Evolutionary conservation across 106 monocot species (phyloP), one percentile per base, ranked within the genome.

Genomic region (Dioscorea zingiberensis): DNA sequence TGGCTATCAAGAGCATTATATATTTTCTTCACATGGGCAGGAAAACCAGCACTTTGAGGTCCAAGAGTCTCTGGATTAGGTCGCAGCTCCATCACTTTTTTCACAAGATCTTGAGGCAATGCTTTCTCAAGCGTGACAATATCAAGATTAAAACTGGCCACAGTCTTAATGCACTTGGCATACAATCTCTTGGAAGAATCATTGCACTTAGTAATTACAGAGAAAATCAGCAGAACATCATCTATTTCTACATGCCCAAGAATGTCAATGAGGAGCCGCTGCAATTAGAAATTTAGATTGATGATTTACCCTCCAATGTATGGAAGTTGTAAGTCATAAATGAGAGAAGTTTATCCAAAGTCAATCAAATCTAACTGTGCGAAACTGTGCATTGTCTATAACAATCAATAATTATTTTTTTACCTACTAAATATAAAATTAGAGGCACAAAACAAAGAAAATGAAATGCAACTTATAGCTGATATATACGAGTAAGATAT

Each of bases 211-310:
- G 77, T 74, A 45, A 92, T 74, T 17, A 86, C 83, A 10, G 79
- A 79, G 21, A 97, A 66, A 38, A 97, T 77, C 21, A 69, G 48
- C 17, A 74, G 72, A 14, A 91, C 63, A 46, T 84, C 85, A 18
- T 97, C 88, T 46, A 65, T 56, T 3, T 51, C 65, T n/a, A 88
- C 91, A 44, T 63, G 81, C 29, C 84, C 84, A 48, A 97, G 60
- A 48, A 88, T 75, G 22, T 84, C 79, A 60, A 97, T 71, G 44
- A 97, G 83, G 62, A 63, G 97, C 27, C 92, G 70, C 97, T 97
- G 85, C 71, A 85, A 38, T 38, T 10, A 38, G 38, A 38, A 38
- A 2, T 6, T 38, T 38, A 38, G 38, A 38, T 6, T 38, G 38
- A 38, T 38, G 38, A 38, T 38, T 38, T 38, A 6, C 10, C 38